These are phyloP conservation scores for Nidularia pulvinata DNA, from an alignment of 768 basidiomycete species.

Conservation along the genomic window DNA sequence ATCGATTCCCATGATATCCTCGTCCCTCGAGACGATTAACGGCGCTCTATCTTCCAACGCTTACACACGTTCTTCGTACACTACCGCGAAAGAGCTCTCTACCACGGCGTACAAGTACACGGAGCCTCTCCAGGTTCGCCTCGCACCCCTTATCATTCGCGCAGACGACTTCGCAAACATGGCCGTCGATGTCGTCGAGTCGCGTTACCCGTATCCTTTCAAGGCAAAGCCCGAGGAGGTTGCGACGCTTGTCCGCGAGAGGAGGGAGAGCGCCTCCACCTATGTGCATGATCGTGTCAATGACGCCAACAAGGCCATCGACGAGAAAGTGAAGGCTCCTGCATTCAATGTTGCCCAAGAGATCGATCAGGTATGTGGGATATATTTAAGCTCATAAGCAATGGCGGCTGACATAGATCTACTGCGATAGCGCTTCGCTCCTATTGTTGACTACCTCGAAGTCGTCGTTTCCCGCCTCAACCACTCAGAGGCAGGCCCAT, in stretches of 20 bases:
- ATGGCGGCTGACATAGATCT: constrained; percentile 6
- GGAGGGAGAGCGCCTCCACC: constrained; percentile 51
- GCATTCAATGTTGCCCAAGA: constrained; percentile 62
- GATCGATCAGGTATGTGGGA: constrained; percentile 66
- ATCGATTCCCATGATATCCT: constrained; percentile 75
- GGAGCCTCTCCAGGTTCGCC: constrained; percentile 61
- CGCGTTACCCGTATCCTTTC: constrained; percentile 77
- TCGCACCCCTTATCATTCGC: constrained; percentile 65
- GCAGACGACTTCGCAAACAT: constrained; percentile 73
- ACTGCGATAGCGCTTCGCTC: constrained; percentile 59
- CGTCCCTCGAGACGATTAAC: constrained; percentile 60
- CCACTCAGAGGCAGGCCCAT: constrained; percentile 42
- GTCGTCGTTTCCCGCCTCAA: constrained; percentile 49
- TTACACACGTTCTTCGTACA: constrained; percentile 65
- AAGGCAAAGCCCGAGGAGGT: constrained; percentile 74
- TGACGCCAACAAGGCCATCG: constrained; percentile 59
- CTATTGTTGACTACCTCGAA: constrained; percentile 74
- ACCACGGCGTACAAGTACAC: constrained; percentile 58
- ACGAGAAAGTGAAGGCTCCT: constrained; percentile 63
- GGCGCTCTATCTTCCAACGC: constrained; percentile 55
- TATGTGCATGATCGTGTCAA: constrained; percentile 30
- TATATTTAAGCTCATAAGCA: constrained; percentile 9
- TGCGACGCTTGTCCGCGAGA: constrained; percentile 53
- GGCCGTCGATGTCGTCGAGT: constrained; percentile 72
- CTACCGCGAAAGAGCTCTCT: constrained; percentile 62